Conservation (phyloP, 371 early-diverging fungal genomes). For the Syncephalastrum racemosum region DNA sequence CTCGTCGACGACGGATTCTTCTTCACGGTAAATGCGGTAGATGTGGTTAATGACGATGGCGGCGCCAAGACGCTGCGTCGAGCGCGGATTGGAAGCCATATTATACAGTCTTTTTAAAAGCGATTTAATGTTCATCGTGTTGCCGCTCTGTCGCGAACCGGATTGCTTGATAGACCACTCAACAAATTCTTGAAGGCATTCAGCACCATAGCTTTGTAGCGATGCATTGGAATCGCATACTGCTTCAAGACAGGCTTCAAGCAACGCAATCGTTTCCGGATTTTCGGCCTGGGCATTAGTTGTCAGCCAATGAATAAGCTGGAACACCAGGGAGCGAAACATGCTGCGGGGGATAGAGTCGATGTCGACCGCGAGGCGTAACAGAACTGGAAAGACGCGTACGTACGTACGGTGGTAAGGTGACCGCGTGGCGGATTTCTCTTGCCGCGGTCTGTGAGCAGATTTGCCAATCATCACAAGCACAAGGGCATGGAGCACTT, state of each 20-base stretch:
- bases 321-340: constrained; percentile 59
- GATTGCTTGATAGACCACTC: constrained; percentile 77
- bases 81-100: constrained; percentile 59
- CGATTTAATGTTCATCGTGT: constrained; percentile 67
- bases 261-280: constrained; percentile 71
- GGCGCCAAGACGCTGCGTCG: constrained; percentile 71
- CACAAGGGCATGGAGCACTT: constrained; percentile 72
- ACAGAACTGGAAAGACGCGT: constrained; percentile 68
- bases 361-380: constrained; percentile 71
- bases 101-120: constrained; percentile 68
- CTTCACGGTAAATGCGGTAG: constrained; percentile 68
- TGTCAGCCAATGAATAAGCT: constrained; percentile 82
- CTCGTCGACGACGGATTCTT: constrained; percentile 55
- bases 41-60: constrained; percentile 72
- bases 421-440: constrained; percentile 45
- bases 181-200: constrained; percentile 74
- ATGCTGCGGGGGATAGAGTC: constrained; percentile 70
- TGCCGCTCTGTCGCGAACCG: constrained; percentile 34
- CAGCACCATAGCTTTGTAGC: constrained; percentile 74
- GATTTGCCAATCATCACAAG: constrained; percentile 73
- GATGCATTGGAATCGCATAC: constrained; percentile 55
- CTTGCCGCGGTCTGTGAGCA: constrained; percentile 44
- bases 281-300: constrained; percentile 73
- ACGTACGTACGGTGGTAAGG: constrained; percentile 62
- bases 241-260: constrained; percentile 71